Percentiles rank a stretch among this genome's conserved stretches.
Conservation (phyloP, 176 grass and related monocot species). For the Lolium perenne region DNA sequence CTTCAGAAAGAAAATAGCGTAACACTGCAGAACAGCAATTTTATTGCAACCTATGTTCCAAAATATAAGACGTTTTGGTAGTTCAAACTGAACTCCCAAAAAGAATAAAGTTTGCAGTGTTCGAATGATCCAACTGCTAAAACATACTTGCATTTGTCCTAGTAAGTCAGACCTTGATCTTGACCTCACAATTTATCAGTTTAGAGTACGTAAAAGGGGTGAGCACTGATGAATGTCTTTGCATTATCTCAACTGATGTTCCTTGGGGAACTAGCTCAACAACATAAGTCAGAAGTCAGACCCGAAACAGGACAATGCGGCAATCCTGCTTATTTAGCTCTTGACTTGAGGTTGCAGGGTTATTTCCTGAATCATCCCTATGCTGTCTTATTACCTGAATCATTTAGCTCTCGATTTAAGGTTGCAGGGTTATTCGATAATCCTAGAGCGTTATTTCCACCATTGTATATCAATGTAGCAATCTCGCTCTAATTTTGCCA, state of each 20-base stretch:
- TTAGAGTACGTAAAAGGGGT: not conserved
- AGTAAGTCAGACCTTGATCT: not conserved
- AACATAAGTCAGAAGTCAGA: not conserved
- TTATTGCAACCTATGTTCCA: not conserved
- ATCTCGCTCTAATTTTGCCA: not conserved
- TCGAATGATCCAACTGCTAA: not conserved
- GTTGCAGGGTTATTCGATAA: not conserved
- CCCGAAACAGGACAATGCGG: not conserved
- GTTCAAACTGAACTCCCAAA: no score
- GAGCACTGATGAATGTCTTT: not conserved
- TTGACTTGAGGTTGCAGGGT: not conserved
- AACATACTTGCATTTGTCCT: not conserved
- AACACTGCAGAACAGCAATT: not conserved
- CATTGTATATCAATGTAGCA: not conserved
- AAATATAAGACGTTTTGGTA: no score
- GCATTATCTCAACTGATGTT: not conserved
- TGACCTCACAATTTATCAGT: not conserved
- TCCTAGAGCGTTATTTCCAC: not conserved
- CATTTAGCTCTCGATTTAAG: not conserved
- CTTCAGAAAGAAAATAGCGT: slow-evolving; percentile 20
- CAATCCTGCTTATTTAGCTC: not conserved
- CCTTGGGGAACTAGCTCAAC: not conserved
- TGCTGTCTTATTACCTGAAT: not conserved
- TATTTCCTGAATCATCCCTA: not conserved
- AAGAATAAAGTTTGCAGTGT: not conserved